A percentile compares a stretch with the other conserved stretches of the same genome.
phyloP scores from a whole-genome alignment of 345 rosid species.

The Rhodomyrtus tomentosa region DNA sequence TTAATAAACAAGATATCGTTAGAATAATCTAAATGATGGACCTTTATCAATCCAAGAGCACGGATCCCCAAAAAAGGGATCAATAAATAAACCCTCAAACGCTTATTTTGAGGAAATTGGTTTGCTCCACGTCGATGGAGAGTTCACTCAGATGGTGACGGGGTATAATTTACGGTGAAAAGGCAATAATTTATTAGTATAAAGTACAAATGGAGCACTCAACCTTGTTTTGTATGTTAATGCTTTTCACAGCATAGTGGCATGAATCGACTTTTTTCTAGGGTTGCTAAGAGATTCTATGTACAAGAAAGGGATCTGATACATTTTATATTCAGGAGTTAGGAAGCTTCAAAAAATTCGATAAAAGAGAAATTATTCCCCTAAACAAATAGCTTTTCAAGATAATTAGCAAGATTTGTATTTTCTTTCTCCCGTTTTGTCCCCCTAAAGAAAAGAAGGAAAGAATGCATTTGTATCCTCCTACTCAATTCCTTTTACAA shows the following conservation, averaged over 20 bases:
- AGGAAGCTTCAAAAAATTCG: not conserved
- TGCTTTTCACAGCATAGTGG: constrained; percentile 2
- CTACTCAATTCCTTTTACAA: not conserved
- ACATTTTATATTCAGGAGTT: not conserved
- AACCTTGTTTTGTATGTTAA: constrained; percentile 13
- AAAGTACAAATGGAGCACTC: constrained; percentile 25
- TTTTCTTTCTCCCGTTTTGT: not conserved
- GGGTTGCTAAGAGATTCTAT: not conserved
- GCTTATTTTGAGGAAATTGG: constrained; percentile 35
- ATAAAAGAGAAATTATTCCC: not conserved
- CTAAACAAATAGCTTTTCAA: not conserved
- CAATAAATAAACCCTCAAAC: constrained; percentile 6
- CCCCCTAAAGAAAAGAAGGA: not conserved
- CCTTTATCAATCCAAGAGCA: not conserved
- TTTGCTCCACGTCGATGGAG: constrained; percentile 25
- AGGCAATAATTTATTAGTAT: constrained; percentile 9
- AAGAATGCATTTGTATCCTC: not conserved
- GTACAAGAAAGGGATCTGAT: not conserved
- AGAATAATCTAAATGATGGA: not conserved
- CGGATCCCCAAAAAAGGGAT: constrained; percentile 3
- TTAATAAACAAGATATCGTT: not conserved
- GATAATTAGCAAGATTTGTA: not conserved
- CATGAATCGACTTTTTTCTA: constrained; percentile 7
- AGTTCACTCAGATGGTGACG: constrained; percentile 9
- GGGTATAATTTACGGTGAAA: not conserved